Evolutionary conservation across 345 rosid species (phyloP).

Genomic region (Sisymbrium altissimum): DNA sequence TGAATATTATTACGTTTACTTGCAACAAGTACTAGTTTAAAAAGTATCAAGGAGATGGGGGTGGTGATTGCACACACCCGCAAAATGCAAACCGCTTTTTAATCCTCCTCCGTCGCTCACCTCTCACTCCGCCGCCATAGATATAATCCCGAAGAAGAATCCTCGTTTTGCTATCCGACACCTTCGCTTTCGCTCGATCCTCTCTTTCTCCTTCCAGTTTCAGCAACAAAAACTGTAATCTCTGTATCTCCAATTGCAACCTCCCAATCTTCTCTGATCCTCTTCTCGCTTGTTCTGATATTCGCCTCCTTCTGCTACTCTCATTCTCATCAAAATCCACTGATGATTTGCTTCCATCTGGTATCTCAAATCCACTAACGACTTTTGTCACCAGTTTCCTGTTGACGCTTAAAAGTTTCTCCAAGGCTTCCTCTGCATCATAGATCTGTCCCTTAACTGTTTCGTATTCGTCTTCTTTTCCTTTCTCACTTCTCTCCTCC

Average conservation of each 20-base stretch:
- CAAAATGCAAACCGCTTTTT: constrained; percentile 64
- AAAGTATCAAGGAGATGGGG: constrained; percentile 35
- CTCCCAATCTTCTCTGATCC: constrained; percentile 83
- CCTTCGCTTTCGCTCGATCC: constrained; percentile 46
- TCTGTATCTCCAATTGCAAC: constrained; percentile 89
- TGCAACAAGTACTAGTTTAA: neutral
- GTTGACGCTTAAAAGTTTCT: constrained; percentile 57
- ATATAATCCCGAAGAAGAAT: constrained; percentile 79
- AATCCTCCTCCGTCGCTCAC: constrained; percentile 41
- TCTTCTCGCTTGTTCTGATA: constrained; percentile 74
- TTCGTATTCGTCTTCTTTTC: constrained; percentile 63
- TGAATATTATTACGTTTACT: constrained; percentile 17
- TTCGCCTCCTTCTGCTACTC: constrained; percentile 42
- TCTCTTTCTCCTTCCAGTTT: constrained; percentile 68
- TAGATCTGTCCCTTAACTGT: constrained; percentile 69
- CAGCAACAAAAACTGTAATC: constrained; percentile 66
- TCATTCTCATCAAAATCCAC: constrained; percentile 47
- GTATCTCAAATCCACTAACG: constrained; percentile 40
- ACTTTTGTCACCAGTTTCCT: constrained; percentile 54
- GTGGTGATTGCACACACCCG: constrained; percentile 77
- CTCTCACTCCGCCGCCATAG: constrained; percentile 50
- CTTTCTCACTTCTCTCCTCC: constrained; percentile 57
- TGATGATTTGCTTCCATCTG: constrained; percentile 51
- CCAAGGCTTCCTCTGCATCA: constrained; percentile 70
- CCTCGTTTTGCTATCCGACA: constrained; percentile 50